phyloP scores from a whole-genome alignment of 1,284 basidiomycete genomes.

The Tilletia setariae region DNA sequence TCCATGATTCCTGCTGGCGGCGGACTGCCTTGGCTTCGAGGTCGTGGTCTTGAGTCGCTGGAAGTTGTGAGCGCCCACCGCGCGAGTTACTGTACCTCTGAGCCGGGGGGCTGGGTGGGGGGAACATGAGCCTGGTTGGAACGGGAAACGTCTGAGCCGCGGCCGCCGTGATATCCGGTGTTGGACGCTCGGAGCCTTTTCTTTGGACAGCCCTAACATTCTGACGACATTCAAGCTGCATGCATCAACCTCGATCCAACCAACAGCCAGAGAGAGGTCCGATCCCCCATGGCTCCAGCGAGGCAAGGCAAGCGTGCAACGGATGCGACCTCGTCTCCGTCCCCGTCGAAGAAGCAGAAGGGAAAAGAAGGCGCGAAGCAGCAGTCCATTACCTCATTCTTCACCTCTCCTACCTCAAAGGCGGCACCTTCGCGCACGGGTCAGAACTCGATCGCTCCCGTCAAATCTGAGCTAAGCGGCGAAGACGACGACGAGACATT shows the following conservation, averaged over 20 bases:
- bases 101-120: too few species aligned
- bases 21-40: background rate
- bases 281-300: background rate
- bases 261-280: background rate
- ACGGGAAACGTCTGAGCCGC: background rate
- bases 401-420: constrained; percentile 5
- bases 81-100: too few species aligned
- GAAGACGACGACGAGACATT: background rate
- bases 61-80: too few species aligned
- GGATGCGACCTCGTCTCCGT: background rate
- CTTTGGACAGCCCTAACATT: background rate
- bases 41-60: background rate
- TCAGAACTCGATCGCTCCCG: too few species aligned
- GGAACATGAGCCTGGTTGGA: too few species aligned
- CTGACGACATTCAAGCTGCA: background rate
- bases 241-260: background rate
- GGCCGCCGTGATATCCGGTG: background rate
- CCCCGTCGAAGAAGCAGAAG: background rate
- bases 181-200: constrained; percentile 11
- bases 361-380: background rate
- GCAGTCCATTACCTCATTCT: constrained; percentile 11
- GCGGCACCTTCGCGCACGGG: too few species aligned
- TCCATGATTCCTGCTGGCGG: background rate
- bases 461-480: too few species aligned
- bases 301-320: background rate